Base-by-base conservation (phyloP, 305 asterid species). In the Lippia alba region DNA sequence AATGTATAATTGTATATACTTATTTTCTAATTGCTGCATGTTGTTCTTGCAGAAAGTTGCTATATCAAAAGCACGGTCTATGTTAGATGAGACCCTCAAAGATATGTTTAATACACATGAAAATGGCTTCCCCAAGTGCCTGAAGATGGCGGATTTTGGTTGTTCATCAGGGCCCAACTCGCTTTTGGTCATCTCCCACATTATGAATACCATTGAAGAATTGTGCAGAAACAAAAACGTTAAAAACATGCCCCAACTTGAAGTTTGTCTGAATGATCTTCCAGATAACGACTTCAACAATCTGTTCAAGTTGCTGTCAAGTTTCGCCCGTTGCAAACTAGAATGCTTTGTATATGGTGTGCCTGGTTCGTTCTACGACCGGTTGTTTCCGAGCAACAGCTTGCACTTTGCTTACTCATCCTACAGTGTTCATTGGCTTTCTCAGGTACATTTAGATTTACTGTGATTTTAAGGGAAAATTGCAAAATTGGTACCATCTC, bases 401-500 rank as follows among this genome's bases (percentile, higher is more conserved):
- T 12, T 82, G 5, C 83, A 84, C 59, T 82, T 82, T 65, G 68
- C 70, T 5, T 73, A 78, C 61, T 82, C 87, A 17, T 82, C 87
- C 11, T 69, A 54, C 32, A 51, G 85, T 19, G 65, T 82, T 4
- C 83, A 77, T 12, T 82, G 89, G 87, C 76, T 84, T 12, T 84
- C 83, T 16, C 76, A 77, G 83, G 86, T 71, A 61, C 19, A 0
- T 24, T 48, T 36, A 56, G 0, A 20, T 18, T 20, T 1, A 24
- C 30, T 24, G 30, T 24, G 30, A 24, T 24, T n/a, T n/a, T n/a
- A n/a, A n/a, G 30, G 30, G 30, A 24, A 24, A 24, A 24, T 24
- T 24, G 30, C 30, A 24, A 24, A 24, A 24, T 24, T 1, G 1
- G 3, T 3, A 24, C 1, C 30, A 24, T 24, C 30, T 24, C 30